Base-by-base conservation (phyloP, 495 filamentous ascomycete genomes). In the Penicillium ucsense region DNA sequence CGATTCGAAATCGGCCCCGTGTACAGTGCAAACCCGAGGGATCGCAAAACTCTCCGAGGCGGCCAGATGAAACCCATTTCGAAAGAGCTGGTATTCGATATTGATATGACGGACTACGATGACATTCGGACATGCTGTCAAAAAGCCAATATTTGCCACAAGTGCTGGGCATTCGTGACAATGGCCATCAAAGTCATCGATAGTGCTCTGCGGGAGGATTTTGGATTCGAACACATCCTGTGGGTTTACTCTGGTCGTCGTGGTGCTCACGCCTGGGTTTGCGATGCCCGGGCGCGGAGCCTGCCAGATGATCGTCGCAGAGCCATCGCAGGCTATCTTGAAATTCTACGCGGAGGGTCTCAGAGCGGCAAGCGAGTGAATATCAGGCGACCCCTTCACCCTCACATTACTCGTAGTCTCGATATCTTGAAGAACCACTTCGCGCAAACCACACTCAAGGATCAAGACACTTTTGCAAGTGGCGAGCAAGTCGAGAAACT, bases 181-280 rank as follows among this genome's bases (percentile, higher is more conserved):
- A 96, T 97, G 86, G 88, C 92, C 10, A 88, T 98, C 57, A 94
- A 94, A 60, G 87, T 96, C 12, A 72, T 98, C 28, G 89, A 95
- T 62, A 76, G 78, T 4, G 87, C 88, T 3, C 63, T 98, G 43
- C 75, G 86, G 49, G 89, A 97, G 3, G 92, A 98, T 65, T 94
- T 97, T 61, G 92, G 89, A 27, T 98, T 95, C 62, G 78, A 87
- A 57, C 91, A 98, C 62, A 89, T 98, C 52, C 75, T 98, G 56
- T 98, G 92, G 92, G 90, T 98, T 1, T 98, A 96, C 65, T 97
- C 92, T 0, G 92, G 92, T 33, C 85, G 92, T 60, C 80, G 92
- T 79, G 92, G 92, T 64, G 89, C 84, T 10, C 92, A 98, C 81
- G 92, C 91, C 6, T 98, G 92, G 92, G 86, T 98, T n/a, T 95